These are phyloP conservation scores for Candida montana DNA, from an alignment of 805 yeast species.

Conservation along the genomic window DNA sequence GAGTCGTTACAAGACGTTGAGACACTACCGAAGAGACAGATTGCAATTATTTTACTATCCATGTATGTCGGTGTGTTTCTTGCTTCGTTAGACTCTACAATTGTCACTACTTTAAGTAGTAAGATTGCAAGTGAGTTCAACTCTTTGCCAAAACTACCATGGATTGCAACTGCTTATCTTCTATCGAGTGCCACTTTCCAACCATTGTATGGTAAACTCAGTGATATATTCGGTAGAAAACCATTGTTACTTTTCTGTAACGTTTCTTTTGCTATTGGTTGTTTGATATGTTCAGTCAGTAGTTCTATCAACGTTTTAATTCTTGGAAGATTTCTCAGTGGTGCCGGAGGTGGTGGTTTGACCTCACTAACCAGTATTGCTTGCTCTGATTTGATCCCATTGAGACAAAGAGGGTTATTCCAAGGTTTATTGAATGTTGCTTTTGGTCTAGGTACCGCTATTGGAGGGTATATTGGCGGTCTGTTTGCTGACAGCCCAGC, in stretches of 20 bases:
- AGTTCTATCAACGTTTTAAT: conserved; percentile 43
- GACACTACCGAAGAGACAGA: conserved; percentile 14
- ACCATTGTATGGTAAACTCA: conserved; percentile 64
- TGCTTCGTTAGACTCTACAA: conserved; percentile 63
- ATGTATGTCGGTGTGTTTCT: conserved; percentile 46
- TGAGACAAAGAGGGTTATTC: conserved; percentile 70
- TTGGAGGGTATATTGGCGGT: conserved; percentile 67
- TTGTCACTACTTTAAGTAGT: conserved; percentile 60
- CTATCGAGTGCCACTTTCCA: conserved; percentile 68
- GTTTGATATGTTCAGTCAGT: conserved; percentile 50
- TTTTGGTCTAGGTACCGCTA: conserved; percentile 70
- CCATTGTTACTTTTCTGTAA: conserved; percentile 47
- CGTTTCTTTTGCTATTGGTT: conserved; percentile 50
- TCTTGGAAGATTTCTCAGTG: conserved; percentile 56
- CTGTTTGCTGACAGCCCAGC: conserved; percentile 34
- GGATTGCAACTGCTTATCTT: conserved; percentile 71
- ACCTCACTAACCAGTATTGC: conserved; percentile 69
- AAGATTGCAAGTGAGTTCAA: conserved; percentile 66
- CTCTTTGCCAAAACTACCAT: conserved; percentile 56
- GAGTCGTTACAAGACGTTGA: conserved; percentile 1
- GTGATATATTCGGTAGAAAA: conserved; percentile 69
- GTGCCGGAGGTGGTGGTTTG: conserved; percentile 89
- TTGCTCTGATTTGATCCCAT: conserved; percentile 70
- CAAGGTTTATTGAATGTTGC: conserved; percentile 79
- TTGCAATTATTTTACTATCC: conserved; percentile 33